Evolutionary conservation across 805 yeast genomes (phyloP), one percentile per base, ranked within the genome.

Genomic region (Wickerhamomyces strasburgensis): DNA sequence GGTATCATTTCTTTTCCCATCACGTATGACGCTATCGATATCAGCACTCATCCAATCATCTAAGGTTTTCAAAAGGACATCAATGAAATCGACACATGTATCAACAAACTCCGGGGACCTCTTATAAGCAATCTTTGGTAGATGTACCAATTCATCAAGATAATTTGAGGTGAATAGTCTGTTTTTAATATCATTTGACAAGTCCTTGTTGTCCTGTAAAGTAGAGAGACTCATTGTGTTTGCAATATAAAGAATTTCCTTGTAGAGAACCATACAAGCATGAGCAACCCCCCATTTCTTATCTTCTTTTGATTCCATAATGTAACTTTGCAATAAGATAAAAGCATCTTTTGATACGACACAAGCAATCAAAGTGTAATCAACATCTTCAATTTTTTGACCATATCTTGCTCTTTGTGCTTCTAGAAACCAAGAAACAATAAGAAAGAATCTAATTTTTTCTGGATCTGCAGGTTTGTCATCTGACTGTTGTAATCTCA

Each of bases 371-470:
- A 73, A 63, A 1, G 70, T 72, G 48, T 61, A 66, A 27, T 64
- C 64, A 4, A 58, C 54, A 7, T 56, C 58, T 21, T 51, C 37
- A 18, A 35, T 29, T 17, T 57, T 42, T 15, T 49, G 29, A 17
- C 45, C 43, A 27, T 62, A 54, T 41, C 64, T 50, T 6, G 51
- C 59, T 15, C 82, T 62, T 48, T 83, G 86, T 41, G 76, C 86
- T 24, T 71, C 70, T 33, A 87, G 62, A 48, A 87, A 80, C 96
- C 97, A 90, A 1, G 85, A 68, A 5, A 73, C 61, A 5, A 84
- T 62, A 40, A 73, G 66, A 29, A 84, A 70, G 52, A 72, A 88
- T 31, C 75, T 76, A 34, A 44, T 35, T 13, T 37, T 38, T 14
- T 34, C 31, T 11, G 23, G 10, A 15, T 33, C 37, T 11, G 23